Evolutionary conservation across 2,329 filamentous ascomycete species (phyloP), one percentile per base, ranked within the genome.

Genomic region (Proliferodiscus dingleyae): DNA sequence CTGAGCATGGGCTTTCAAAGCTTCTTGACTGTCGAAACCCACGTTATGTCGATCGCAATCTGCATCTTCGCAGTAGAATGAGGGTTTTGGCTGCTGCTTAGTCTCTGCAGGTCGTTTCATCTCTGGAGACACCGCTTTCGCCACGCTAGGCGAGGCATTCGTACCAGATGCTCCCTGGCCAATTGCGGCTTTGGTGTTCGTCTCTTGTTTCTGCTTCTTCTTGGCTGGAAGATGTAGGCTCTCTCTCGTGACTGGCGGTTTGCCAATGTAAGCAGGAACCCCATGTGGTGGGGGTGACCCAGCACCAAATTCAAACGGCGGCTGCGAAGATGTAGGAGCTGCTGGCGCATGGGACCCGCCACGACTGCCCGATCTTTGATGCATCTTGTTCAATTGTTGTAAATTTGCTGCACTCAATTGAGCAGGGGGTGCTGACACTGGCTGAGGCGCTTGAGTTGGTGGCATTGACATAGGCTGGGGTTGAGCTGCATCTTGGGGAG

Each of bases 281-380:
- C 78, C 80, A 51, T 80, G 75, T 24, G 80, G 80, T 5, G 80
- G 81, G 7, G 70, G 66, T 18, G 40, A 42, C 7, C 15, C 47
- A 18, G 70, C 73, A 10, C 73, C 73, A 46, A 82, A 72, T 21
- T 68, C 64, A 60, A 80, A 80, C 0, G 78, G 78, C 13, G 78
- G 73, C 51, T 80, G 76, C 11, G 72, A 58, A 1, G 73, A 73
- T 0, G 76, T 82, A 13, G 80, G 78, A 8, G 80, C 77, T 10
- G 76, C 70, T 3, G 78, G 77, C 0, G 73, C 64, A 50, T 75
- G 71, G 7, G 66, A 68, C 7, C 64, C 65, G 58, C 6, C 6
- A 6, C 74, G 77, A 60, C 68, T 73, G 26, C 55, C 63, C 4
- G 66, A 65, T 43, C 69, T 68, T 47, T 71, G 68, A 44, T 61